These are phyloP conservation scores for Coelomomyces lativittatus DNA, from an alignment of 371 early-diverging fungal genomes.

Conservation along the genomic window DNA sequence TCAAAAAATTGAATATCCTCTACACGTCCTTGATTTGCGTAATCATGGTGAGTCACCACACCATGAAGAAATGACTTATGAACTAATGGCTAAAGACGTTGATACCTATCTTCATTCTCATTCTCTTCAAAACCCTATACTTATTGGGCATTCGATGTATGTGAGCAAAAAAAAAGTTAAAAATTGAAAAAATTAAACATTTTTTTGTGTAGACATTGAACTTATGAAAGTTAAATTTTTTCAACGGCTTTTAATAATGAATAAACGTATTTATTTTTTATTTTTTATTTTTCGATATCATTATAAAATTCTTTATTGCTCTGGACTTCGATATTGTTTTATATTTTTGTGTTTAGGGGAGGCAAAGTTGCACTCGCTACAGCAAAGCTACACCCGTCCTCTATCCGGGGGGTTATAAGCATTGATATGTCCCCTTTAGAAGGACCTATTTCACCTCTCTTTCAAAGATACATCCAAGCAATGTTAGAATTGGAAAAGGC, in stretches of 20 bases:
- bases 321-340: not conserved
- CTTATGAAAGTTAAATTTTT: not conserved
- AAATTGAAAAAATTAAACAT: no score
- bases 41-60: slow-evolving; percentile 88
- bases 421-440: slow-evolving; percentile 68
- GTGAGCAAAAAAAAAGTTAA: no score
- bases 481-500: slow-evolving; percentile 51
- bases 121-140: slow-evolving; percentile 18
- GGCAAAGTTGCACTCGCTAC: slow-evolving; percentile 74
- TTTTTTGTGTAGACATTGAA: not conserved
- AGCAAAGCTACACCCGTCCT: slow-evolving; percentile 35
- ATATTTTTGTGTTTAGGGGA: slow-evolving; percentile 31
- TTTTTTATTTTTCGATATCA: no score
- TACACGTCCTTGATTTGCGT: slow-evolving; percentile 63
- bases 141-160: slow-evolving; percentile 74
- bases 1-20: slow-evolving; percentile 28
- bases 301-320: not conserved
- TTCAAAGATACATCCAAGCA: slow-evolving; percentile 33
- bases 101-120: slow-evolving; percentile 39
- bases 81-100: slow-evolving; percentile 61
- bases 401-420: slow-evolving; percentile 50
- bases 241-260: no score
- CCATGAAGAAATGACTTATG: slow-evolving; percentile 41
- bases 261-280: no score
- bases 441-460: slow-evolving; percentile 25